Evolutionary conservation across 306 rosid species (phyloP).

Genomic region (Prunus davidiana): DNA sequence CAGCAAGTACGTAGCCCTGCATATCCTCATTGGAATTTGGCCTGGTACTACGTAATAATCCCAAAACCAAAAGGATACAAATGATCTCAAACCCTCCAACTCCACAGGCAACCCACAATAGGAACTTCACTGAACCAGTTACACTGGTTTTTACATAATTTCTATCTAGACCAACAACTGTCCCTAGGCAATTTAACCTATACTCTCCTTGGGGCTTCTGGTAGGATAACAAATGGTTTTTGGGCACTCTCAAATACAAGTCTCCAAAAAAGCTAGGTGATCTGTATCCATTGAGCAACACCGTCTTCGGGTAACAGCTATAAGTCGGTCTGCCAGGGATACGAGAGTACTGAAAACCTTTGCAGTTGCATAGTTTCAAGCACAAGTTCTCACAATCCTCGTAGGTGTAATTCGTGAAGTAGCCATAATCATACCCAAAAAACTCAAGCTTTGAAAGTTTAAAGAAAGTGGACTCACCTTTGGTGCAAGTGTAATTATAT

Average conservation of each 20-base stretch:
- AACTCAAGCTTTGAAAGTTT: conserved; percentile 31
- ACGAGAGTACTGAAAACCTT: conserved; percentile 41
- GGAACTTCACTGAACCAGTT: conserved; percentile 18
- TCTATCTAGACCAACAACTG: conserved; percentile 7
- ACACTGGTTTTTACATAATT: conserved; percentile 7
- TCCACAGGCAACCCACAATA: conserved; percentile 42
- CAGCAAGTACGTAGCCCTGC: conserved; percentile 23
- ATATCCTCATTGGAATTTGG: neutral
- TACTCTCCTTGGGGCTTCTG: neutral
- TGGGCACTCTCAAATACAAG: conserved; percentile 38
- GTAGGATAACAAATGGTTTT: conserved; percentile 4
- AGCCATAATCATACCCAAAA: conserved; percentile 40
- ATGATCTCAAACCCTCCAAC: conserved; percentile 45
- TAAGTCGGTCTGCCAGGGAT: neutral
- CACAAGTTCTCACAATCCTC: conserved; percentile 36
- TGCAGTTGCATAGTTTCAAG: conserved; percentile 36
- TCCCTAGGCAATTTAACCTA: conserved; percentile 17
- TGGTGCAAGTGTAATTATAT: conserved; percentile 27
- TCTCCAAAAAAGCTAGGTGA: conserved; percentile 31
- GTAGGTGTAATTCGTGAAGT: conserved; percentile 23
- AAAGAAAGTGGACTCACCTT: conserved; percentile 15
- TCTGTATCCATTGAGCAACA: conserved; percentile 42
- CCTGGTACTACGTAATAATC: conserved; percentile 11
- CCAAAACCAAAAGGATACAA: conserved; percentile 35
- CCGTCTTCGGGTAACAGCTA: conserved; percentile 45